A percentile compares a stretch with the other conserved stretches of the same genome.
Conservation (phyloP, 2,329 filamentous ascomycete species). For the Sporothrix phasma region DNA sequence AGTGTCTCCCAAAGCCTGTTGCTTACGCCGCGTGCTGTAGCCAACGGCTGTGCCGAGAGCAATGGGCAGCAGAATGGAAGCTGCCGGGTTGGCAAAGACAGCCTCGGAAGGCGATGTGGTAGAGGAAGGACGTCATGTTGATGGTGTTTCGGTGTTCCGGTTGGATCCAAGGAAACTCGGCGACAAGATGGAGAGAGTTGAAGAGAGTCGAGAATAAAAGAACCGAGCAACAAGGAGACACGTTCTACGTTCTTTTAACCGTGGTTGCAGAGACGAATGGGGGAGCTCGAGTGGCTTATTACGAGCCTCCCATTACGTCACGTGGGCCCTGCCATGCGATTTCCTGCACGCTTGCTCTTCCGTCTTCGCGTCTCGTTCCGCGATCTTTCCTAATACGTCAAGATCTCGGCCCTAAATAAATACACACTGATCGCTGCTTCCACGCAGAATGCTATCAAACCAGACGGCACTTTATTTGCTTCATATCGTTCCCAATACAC, state of each 20-base stretch:
- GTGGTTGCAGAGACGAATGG: not conserved
- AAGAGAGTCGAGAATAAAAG: not conserved
- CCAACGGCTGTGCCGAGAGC: slow-evolving; percentile 64
- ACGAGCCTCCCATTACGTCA: slow-evolving; percentile 7
- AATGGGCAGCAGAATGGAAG: slow-evolving; percentile 67
- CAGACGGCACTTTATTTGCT: no score
- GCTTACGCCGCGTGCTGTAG: slow-evolving; percentile 55
- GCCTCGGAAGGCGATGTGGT: slow-evolving; percentile 59
- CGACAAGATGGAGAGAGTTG: not conserved
- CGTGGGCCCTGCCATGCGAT: slow-evolving; percentile 1
- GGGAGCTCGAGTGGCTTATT: not conserved
- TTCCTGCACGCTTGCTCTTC: not conserved
- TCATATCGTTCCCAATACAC: no score
- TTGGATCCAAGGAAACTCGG: not conserved
- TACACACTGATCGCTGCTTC: not conserved
- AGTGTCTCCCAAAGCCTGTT: no score
- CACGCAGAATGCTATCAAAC: no score
- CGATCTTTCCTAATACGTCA: slow-evolving; percentile 2
- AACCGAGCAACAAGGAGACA: not conserved
- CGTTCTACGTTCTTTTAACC: not conserved
- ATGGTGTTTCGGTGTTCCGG: not conserved
- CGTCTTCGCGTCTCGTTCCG: not conserved
- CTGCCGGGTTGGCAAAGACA: slow-evolving; percentile 61
- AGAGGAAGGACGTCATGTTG: slow-evolving; percentile 68
- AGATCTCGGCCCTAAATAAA: not conserved